A percentile compares a stretch with the other conserved stretches of the same genome.
Evolutionary conservation across 2,329 filamentous ascomycete species (phyloP).

Genomic region (Immersiporthe knoxdaviesiana): DNA sequence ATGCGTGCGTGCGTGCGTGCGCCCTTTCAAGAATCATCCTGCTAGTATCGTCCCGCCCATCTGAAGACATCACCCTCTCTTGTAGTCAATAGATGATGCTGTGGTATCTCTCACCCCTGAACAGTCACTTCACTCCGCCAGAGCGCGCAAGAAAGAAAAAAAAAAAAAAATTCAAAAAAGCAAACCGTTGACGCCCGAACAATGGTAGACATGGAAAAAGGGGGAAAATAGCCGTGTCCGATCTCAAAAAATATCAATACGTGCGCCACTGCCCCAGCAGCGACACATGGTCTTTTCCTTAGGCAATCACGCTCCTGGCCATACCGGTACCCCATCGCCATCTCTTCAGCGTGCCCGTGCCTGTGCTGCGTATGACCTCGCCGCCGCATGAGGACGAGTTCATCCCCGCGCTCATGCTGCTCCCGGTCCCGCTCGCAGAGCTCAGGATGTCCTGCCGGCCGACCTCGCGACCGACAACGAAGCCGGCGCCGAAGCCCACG

Average conservation of each 20-base stretch:
- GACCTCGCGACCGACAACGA: conserved; percentile 69
- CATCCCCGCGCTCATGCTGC: conserved; percentile 40
- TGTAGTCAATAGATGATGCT: conserved; percentile 16
- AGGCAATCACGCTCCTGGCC: conserved; percentile 55
- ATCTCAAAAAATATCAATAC: neutral
- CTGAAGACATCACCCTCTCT: conserved; percentile 7
- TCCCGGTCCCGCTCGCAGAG: conserved; percentile 43
- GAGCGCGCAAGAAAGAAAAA: neutral
- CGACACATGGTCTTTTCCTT: conserved; percentile 2
- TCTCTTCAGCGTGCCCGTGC: conserved; percentile 52
- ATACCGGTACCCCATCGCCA: conserved; percentile 58
- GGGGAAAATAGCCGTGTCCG: neutral
- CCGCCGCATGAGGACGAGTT: conserved; percentile 54
- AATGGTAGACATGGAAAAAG: conserved; percentile 19
- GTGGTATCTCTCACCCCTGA: conserved; percentile 28
- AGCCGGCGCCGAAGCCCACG: conserved; percentile 70
- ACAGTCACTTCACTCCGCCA: conserved; percentile 10
- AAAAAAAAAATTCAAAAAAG: neutral
- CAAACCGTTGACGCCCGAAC: conserved; percentile 15
- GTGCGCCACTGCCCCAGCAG: neutral
- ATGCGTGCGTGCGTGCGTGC: too few species aligned
- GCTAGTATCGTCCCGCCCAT: neutral
- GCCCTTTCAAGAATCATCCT: conserved; percentile 1
- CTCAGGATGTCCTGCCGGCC: conserved; percentile 62
- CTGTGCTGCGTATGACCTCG: conserved; percentile 54